phyloP scores from a whole-genome alignment of 176 grass and related monocot genomes.

The Rhynchospora pubera region DNA sequence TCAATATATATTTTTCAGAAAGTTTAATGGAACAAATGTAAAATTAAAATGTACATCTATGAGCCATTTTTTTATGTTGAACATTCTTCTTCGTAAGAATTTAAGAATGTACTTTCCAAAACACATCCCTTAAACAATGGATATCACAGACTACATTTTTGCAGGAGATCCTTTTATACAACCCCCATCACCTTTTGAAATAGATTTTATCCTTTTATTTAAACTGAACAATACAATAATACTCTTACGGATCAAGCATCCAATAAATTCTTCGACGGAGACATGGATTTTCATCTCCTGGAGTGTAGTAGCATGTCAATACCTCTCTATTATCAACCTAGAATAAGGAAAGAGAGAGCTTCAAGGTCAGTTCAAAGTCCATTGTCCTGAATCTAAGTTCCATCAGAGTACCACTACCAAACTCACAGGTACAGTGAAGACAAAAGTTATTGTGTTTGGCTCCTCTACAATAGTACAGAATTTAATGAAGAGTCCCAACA shows the following conservation, averaged over 20 bases:
- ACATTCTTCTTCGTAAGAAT: not conserved
- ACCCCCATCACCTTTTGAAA: not conserved
- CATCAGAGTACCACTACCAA: not conserved
- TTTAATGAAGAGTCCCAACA: not conserved
- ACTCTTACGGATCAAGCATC: conserved; percentile 92
- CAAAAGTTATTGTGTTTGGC: not conserved
- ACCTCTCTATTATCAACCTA: conserved; percentile 66
- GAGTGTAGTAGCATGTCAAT: conserved; percentile 76
- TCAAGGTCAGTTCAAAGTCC: not conserved
- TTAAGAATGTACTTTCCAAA: not conserved
- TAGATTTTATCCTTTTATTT: not conserved
- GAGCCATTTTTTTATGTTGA: not conserved
- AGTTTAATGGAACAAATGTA: not conserved
- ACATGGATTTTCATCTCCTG: conserved; percentile 38
- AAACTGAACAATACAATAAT: not conserved
- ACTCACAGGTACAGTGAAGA: not conserved
- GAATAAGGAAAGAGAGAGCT: conserved; percentile 13
- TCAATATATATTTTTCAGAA: not conserved
- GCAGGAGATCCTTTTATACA: not conserved
- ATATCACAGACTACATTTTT: not conserved
- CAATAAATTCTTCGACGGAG: conserved; percentile 81
- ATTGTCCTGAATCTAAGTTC: conserved; percentile 1
- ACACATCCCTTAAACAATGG: not conserved
- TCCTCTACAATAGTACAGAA: not conserved
- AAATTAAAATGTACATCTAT: not conserved